These are phyloP conservation scores for Phanerochaete sordida DNA, from an alignment of 768 basidiomycete genomes.

Conservation along the genomic window DNA sequence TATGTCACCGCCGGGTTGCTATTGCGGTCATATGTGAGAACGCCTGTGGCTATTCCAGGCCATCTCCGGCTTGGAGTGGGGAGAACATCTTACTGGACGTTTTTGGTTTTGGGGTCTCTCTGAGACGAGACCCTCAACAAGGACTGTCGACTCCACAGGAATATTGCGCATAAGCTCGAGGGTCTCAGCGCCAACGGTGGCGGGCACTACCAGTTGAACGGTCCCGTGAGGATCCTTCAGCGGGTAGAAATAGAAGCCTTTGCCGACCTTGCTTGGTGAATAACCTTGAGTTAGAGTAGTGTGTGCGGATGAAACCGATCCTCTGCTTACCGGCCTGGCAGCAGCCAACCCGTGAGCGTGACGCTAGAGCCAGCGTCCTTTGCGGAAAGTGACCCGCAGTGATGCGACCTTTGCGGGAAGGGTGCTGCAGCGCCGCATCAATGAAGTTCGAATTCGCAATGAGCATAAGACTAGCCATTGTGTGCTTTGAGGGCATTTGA, in stretches of 20 bases:
- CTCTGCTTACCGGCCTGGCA: conserved; percentile 69
- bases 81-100: conserved; percentile 42
- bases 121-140: conserved; percentile 71
- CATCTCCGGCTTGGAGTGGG: conserved; percentile 13
- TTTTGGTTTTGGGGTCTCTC: conserved; percentile 58
- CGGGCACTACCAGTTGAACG: conserved; percentile 72
- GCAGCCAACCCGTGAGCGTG: conserved; percentile 78
- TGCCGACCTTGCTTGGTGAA: conserved; percentile 55
- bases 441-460: neutral
- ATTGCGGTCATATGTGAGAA: conserved; percentile 3
- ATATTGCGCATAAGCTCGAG: conserved; percentile 51
- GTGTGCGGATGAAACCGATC: conserved; percentile 1
- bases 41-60: neutral
- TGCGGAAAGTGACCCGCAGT: conserved; percentile 54
- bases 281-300: conserved; percentile 1
- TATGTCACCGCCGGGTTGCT: conserved; percentile 69
- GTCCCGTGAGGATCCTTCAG: conserved; percentile 76
- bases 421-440: conserved; percentile 27
- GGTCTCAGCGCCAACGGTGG: conserved; percentile 23
- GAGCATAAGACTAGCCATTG: neutral
- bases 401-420: conserved; percentile 59
- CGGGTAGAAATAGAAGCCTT: conserved; percentile 78
- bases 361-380: conserved; percentile 54
- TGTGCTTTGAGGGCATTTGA: conserved; percentile 2
- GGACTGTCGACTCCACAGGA: conserved; percentile 75